Percentiles rank a stretch among this genome's conserved stretches.
phyloP scores from a whole-genome alignment of 2,329 filamentous ascomycete genomes.

The Fusarium scirpi region DNA sequence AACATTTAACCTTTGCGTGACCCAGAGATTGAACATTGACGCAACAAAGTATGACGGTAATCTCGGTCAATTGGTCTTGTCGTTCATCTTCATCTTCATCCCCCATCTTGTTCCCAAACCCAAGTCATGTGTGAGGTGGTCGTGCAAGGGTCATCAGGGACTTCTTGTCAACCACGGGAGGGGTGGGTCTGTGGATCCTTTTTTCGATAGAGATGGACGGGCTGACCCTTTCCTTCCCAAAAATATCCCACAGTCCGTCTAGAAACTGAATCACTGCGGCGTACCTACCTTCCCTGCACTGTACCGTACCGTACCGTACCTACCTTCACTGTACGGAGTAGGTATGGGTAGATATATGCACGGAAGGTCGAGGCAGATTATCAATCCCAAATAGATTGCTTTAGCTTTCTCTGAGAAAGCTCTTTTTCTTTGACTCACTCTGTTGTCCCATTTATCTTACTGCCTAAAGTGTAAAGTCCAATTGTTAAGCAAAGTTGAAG shows the following conservation, averaged over 20 bases:
- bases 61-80: neutral
- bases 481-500: slow-evolving; percentile 8
- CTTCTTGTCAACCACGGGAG: slow-evolving; percentile 31
- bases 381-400: slow-evolving; percentile 19
- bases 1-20: neutral
- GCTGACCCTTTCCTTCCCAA: slow-evolving; percentile 44
- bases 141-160: slow-evolving; percentile 39
- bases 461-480: neutral
- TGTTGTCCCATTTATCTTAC: slow-evolving; percentile 9
- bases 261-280: slow-evolving; percentile 25
- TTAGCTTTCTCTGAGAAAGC: neutral
- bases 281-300: too few relatives aligned
- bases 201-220: slow-evolving; percentile 15
- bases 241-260: slow-evolving; percentile 39
- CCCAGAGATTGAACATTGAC: neutral
- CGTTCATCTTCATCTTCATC: slow-evolving; percentile 1
- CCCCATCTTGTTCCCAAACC: slow-evolving; percentile 12
- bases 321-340: neutral
- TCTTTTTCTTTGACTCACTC: neutral
- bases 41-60: slow-evolving; percentile 5
- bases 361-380: neutral
- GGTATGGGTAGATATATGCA: too few relatives aligned
- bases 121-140: slow-evolving; percentile 36
- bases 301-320: neutral
- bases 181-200: slow-evolving; percentile 21